A percentile compares a stretch with the other conserved stretches of the same genome.
Conservation (phyloP, 768 basidiomycete genomes). For the Fibroporia radiculosa region DNA sequence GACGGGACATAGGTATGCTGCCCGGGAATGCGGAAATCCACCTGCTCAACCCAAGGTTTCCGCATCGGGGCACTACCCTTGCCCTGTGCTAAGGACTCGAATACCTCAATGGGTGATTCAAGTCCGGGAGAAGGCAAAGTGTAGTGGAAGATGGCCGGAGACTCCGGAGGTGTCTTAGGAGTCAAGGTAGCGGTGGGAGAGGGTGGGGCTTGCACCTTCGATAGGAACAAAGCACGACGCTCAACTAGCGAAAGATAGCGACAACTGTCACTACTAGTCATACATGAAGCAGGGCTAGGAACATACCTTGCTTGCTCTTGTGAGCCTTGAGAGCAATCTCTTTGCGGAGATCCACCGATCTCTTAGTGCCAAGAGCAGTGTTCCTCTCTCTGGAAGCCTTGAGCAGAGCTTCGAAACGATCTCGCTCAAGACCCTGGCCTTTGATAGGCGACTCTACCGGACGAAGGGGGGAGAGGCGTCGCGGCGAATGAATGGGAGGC, state of each 20-base stretch:
- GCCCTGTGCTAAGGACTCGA: conserved; percentile 36
- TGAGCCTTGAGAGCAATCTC: conserved; percentile 69
- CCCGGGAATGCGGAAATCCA: conserved; percentile 46
- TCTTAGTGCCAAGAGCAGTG: conserved; percentile 35
- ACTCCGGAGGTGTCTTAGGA: conserved; percentile 63
- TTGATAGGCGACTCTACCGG: conserved; percentile 29
- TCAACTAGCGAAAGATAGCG: conserved; percentile 25
- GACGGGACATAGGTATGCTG: conserved; percentile 10
- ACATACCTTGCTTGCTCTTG: conserved; percentile 66
- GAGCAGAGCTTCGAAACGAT: conserved; percentile 58
- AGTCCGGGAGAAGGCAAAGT: conserved; percentile 62
- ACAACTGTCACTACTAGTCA: not conserved
- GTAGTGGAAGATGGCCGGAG: conserved; percentile 62
- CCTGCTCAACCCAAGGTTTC: conserved; percentile 58
- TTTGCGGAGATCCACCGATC: conserved; percentile 54
- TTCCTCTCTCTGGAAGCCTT: conserved; percentile 53
- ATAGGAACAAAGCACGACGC: conserved; percentile 68
- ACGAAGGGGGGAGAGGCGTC: conserved; percentile 44
- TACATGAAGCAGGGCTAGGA: not conserved
- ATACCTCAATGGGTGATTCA: conserved; percentile 52
- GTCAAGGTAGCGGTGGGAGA: conserved; percentile 48
- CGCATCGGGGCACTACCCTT: conserved; percentile 10
- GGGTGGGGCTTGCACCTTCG: conserved; percentile 62
- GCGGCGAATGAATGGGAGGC: conserved; percentile 39
- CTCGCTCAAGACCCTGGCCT: conserved; percentile 51